Base-by-base conservation (phyloP, 1,284 basidiomycete genomes). In the Cystobasidium slooffiae region DNA sequence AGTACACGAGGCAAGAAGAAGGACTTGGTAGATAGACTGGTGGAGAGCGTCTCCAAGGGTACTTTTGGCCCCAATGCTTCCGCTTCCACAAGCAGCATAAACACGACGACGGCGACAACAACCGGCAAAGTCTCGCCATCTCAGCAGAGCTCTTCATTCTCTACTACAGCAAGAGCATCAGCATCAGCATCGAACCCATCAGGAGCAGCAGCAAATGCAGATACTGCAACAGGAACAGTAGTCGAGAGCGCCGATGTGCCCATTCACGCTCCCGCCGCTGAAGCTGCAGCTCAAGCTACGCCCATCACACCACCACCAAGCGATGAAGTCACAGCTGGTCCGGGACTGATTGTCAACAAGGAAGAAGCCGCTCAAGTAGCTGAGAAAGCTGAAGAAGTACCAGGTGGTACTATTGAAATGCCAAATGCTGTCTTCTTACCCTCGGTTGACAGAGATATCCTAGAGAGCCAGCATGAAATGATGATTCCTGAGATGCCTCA, bases 401-500 rank as follows among this genome's bases (percentile, higher is more conserved):
- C 70, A 31, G 70, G 70, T 39, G 70, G 70, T 44, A 43, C 56
- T 22, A 73, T 73, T 24, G 70, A 73, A 31, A 73, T 73, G 52
- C 70, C 70, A n/a, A 53, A 22, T 16, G 53, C 61, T 7, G 70
- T 73, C 22, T 66, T 20, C 43, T 39, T 73, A 31, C 70, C 70
- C 1, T 72, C 69, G 20, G 24, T 63, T 10, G 70, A 66, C 14
- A 44, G 18, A 20, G 41, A 49, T 6, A 51, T 44, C 37, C 20
- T 47, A 6, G 62, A 49, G 12, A 62, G 56, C 20, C 56, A 59
- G n/a, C 44, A 56, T 22, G 63, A 55, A 22, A 58, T 56, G n/a
- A 65, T 73, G 62, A 73, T 73, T 58, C 70, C 70, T n/a, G 49
- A 52, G 20, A 63, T 56, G 31, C 70, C 70, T 12, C 59, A 73